A percentile compares a stretch with the other conserved stretches of the same genome.
Evolutionary conservation across 2,329 filamentous ascomycete genomes (phyloP).

Genomic region (Microdochium trichocladiopsis): DNA sequence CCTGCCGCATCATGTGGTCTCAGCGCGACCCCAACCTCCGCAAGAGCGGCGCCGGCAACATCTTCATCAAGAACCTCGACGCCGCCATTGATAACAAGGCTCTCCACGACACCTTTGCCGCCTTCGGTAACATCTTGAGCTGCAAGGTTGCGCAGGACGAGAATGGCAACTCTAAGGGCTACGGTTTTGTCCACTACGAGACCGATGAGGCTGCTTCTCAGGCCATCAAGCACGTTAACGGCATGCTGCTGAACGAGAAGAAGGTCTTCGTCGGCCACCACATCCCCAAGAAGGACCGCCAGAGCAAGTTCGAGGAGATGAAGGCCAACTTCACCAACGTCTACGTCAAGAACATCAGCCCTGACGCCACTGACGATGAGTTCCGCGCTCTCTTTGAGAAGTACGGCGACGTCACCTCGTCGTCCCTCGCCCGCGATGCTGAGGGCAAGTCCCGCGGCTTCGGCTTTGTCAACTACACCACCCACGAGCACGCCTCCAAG

Average conservation of each 20-base stretch:
- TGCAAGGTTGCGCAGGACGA: constrained; percentile 99
- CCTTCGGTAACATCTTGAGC: constrained; percentile 97
- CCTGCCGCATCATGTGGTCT: constrained; percentile 99
- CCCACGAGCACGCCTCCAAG: constrained; percentile 77
- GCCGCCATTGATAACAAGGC: constrained; percentile 99
- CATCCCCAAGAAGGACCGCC: constrained; percentile 99
- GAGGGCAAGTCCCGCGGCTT: constrained; percentile 95
- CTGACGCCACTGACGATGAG: constrained; percentile 82
- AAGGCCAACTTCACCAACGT: constrained; percentile 99
- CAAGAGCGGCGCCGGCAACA: constrained; percentile 98
- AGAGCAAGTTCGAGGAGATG: constrained; percentile 99
- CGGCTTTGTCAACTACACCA: constrained; percentile 92
- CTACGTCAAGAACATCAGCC: constrained; percentile 96
- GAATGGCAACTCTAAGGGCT: constrained; percentile 93
- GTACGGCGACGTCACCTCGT: constrained; percentile 91
- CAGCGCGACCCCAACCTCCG: constrained; percentile 97
- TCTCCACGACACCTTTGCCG: constrained; percentile 97
- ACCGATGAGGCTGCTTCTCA: constrained; percentile 94
- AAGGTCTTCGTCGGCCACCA: constrained; percentile 99
- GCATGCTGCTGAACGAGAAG: constrained; percentile 99
- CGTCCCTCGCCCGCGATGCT: constrained; percentile 80
- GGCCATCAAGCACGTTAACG: constrained; percentile 99
- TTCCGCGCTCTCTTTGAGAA: constrained; percentile 91
- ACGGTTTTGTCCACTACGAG: constrained; percentile 99
- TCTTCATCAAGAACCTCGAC: constrained; percentile 99